Base-by-base conservation (phyloP, 768 basidiomycete genomes). In the Gelatoporia subvermispora region DNA sequence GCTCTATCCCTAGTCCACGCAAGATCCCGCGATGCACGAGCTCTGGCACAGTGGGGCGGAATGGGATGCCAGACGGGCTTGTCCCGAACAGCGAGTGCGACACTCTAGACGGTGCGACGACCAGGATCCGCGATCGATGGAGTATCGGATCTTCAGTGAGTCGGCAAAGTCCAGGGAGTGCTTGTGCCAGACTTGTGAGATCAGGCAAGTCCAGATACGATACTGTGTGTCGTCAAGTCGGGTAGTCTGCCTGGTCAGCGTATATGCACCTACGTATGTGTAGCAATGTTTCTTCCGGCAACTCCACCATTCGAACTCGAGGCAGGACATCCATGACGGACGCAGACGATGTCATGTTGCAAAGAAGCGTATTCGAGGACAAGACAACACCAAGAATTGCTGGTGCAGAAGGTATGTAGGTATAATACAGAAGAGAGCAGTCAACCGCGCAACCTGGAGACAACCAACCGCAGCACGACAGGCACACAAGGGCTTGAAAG, bases 201-300 rank as follows among this genome's bases (percentile, higher is more conserved):
- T 89, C 87, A 0, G 87, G 86, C 5, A 88, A 64, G 64, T 88
- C 87, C 47, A 89, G 71, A 62, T 78, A 88, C 0, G 82, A 80
- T 39, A 85, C 85, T 87, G 48, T 2, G 21, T 18, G 20, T 34
- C n/a, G 36, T 22, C n/a, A 20, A 18, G 25, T 40, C 37, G 41
- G 39, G 25, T n/a, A 15, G 8, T 15, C 21, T 15, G 17, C 21
- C 35, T 7, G 21, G 37, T 20, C 18, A 18, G 2, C 7, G 31
- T 45, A 45, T 18, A 15, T 38, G n/a, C 42, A 60, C 77, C 49
- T 54, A 83, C 83, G 66, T 24, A 86, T 83, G 55, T 81, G 68
- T 39, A 86, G 70, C 22, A 80, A 51, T 28, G 77, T 66, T 62
- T 87, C 85, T 21, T 74, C 68, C 17, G 83, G 81, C 10, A 84